These are phyloP conservation scores for Coprinopsis sp. DNA, from an alignment of 768 basidiomycete genomes.

Conservation along the genomic window DNA sequence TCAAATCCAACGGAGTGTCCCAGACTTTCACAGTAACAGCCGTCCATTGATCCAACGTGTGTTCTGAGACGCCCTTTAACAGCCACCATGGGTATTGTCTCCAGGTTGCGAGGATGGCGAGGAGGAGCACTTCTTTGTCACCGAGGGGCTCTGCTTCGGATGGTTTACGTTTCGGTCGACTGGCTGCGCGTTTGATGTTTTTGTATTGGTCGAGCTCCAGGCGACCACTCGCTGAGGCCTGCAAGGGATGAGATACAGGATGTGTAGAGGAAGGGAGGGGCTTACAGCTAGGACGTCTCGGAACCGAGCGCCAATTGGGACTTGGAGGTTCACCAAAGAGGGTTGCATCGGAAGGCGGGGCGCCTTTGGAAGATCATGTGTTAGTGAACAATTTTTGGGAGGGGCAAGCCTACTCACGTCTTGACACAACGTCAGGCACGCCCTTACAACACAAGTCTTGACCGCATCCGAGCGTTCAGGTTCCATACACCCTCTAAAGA, in stretches of 20 bases:
- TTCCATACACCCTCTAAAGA: slow-evolving; percentile 65
- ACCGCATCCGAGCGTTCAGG: slow-evolving; percentile 78
- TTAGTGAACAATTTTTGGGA: not conserved
- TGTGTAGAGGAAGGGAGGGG: not conserved
- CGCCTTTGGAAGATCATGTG: slow-evolving; percentile 34
- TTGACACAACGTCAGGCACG: slow-evolving; percentile 59
- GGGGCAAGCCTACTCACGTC: slow-evolving; percentile 47
- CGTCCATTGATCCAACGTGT: slow-evolving; percentile 44
- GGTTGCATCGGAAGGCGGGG: slow-evolving; percentile 53
- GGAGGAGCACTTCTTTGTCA: slow-evolving; percentile 65
- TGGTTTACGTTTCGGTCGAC: slow-evolving; percentile 59
- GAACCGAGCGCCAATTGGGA: slow-evolving; percentile 42
- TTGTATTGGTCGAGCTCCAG: slow-evolving; percentile 60
- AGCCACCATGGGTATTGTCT: slow-evolving; percentile 53
- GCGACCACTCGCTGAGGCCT: slow-evolving; percentile 50
- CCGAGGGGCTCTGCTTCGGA: slow-evolving; percentile 50
- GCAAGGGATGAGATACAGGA: not conserved
- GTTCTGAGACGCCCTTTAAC: slow-evolving; percentile 37
- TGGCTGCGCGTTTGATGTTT: slow-evolving; percentile 45
- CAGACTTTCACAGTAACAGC: slow-evolving; percentile 48
- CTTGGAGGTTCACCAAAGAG: slow-evolving; percentile 44
- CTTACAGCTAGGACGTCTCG: slow-evolving; percentile 54
- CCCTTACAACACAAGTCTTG: slow-evolving; percentile 73
- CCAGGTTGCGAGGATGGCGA: slow-evolving; percentile 70
- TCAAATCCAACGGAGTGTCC: slow-evolving; percentile 58